These are phyloP conservation scores for Aegilops umbellulata DNA, from an alignment of 176 grass and related monocot genomes.

Conservation along the genomic window DNA sequence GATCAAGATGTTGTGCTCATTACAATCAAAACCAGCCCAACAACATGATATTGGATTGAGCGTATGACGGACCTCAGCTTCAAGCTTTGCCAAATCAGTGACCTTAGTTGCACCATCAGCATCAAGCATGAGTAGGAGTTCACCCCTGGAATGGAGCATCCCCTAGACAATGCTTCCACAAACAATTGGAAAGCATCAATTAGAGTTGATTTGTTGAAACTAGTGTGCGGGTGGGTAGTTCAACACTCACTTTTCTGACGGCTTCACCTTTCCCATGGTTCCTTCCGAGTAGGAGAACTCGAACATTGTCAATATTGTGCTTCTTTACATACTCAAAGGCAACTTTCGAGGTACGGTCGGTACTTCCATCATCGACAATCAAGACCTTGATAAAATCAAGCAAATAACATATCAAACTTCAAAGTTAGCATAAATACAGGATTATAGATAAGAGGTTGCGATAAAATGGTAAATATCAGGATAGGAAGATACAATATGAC, in stretches of 20 bases:
- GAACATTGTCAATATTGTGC: slow-evolving; percentile 86
- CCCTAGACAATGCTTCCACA: slow-evolving; percentile 76
- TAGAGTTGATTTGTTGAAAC: slow-evolving; percentile 10
- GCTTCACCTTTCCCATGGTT: slow-evolving; percentile 99
- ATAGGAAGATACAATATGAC: neutral
- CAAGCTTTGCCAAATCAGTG: slow-evolving; percentile 93
- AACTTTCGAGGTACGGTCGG: slow-evolving; percentile 74
- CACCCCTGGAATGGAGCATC: slow-evolving; percentile 93
- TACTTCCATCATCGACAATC: slow-evolving; percentile 97
- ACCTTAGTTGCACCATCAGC: slow-evolving; percentile 94
- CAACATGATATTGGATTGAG: neutral
- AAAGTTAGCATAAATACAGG: too few relatives aligned
- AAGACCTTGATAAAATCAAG: slow-evolving; percentile 51
- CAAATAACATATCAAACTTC: slow-evolving; percentile 7
- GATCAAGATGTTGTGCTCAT: neutral
- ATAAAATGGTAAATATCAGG: neutral
- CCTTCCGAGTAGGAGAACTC: slow-evolving; percentile 84
- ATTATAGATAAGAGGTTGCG: neutral
- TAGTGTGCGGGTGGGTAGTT: neutral
- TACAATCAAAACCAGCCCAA: neutral
- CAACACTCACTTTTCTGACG: slow-evolving; percentile 80
- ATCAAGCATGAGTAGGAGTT: slow-evolving; percentile 97
- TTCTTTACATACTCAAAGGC: slow-evolving; percentile 70
- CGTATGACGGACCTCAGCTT: slow-evolving; percentile 62
- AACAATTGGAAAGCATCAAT: slow-evolving; percentile 43